These are phyloP conservation scores for Camelina hispida DNA, from an alignment of 345 rosid genomes.

Conservation along the genomic window DNA sequence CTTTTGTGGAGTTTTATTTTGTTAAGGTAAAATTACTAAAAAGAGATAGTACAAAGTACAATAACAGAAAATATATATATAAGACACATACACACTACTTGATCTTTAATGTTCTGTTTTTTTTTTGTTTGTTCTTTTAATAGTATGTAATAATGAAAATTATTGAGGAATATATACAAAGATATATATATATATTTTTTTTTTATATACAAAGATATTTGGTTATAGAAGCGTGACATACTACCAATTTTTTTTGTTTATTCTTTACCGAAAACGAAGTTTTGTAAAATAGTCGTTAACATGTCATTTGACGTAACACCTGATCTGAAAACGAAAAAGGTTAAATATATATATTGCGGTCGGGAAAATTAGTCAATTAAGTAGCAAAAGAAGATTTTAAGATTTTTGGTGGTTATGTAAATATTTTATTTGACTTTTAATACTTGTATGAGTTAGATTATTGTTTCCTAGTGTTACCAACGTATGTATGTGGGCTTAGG, in stretches of 20 bases:
- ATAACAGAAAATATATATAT: background rate
- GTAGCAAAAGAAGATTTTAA: background rate
- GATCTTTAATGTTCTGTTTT: too few relatives aligned
- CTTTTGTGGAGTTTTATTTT: slow-evolving; percentile 61
- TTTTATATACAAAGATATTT: slow-evolving; percentile 5
- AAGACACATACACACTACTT: too few relatives aligned
- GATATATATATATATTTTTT: too few relatives aligned
- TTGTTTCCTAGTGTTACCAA: background rate
- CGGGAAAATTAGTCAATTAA: background rate
- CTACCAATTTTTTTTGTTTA: background rate
- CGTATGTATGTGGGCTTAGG: background rate
- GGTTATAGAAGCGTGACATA: background rate
- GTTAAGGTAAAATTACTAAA: slow-evolving; percentile 40
- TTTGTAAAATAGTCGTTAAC: background rate
- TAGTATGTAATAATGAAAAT: slow-evolving; percentile 27
- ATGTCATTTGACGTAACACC: slow-evolving; percentile 2
- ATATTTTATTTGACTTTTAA: background rate
- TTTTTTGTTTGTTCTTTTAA: background rate
- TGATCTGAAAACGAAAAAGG: background rate
- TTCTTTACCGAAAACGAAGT: background rate
- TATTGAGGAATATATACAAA: slow-evolving; percentile 5
- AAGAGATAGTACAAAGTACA: background rate
- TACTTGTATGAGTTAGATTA: background rate
- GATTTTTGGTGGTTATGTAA: background rate
- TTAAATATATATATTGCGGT: background rate